Base-by-base conservation (phyloP, 306 rosid genomes). In the Castanea crenata region DNA sequence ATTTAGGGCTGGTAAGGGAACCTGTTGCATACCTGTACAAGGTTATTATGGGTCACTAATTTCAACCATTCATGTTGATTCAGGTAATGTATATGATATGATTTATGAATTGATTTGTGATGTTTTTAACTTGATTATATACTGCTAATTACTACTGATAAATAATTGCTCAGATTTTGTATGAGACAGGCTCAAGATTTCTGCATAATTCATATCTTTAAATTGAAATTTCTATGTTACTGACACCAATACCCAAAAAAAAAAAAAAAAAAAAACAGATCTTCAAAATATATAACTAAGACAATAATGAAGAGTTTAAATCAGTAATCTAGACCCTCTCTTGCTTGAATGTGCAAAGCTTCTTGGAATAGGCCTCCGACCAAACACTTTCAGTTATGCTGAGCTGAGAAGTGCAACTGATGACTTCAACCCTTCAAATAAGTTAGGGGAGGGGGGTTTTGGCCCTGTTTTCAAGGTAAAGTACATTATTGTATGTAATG, bases 1-100 rank as follows among this genome's bases (percentile, higher is more conserved):
- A 44, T 86, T 91, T 79, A 90, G 97, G 98, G 95, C 95, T 31
- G 98, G 98, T 64, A 93, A 93, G 78, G 98, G 97, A 32, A 91
- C 93, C 35, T 91, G 97, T 44, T 91, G 93, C 73, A 80, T 90
- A 56, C 97, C 93, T 61, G 13, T 0, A 3, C 88, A 71, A 65
- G 94, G 90, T 74, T 80, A 89, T 55, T 91, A 87, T 79, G 98
- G 98, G 1, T 96, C 98, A 77, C 57, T 87, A 76, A 76, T 94
- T 85, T 90, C 91, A 70, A 96, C 96, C 74, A 85, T 94, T 76
- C 88, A 86, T 20, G 91, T 92, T 27, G 78, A 62, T 49, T 89
- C 97, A 84, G 89, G 98, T 93, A 85, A 82, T 58, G 72, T 77
- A 16, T 31, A 7, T 64, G 41, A 15, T 64, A 64, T 64, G 6